A percentile compares a stretch with the other conserved stretches of the same genome.
phyloP scores from a whole-genome alignment of 495 filamentous ascomycete species.

The Aspergillus taichungensis region DNA sequence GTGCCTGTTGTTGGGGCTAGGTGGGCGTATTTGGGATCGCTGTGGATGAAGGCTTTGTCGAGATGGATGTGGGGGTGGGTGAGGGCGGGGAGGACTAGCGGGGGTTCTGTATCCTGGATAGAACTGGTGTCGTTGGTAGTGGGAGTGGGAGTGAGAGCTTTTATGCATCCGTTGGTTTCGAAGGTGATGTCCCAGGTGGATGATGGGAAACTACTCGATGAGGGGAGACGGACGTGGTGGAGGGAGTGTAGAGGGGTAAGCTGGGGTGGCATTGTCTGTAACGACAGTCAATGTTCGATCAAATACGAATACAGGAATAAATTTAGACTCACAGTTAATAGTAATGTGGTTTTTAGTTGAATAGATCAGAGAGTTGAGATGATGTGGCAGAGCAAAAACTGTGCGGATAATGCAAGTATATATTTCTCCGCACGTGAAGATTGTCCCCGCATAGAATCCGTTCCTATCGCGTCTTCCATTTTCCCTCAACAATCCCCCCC shows the following conservation, averaged over 20 bases:
- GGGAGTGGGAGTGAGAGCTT: constrained; percentile 21
- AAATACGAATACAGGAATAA: too few species aligned
- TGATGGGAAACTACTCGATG: constrained; percentile 9
- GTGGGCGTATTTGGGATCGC: constrained; percentile 46
- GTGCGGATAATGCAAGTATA: too few species aligned
- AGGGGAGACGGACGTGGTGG: constrained; percentile 29
- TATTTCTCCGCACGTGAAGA: too few species aligned
- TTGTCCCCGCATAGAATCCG: too few species aligned
- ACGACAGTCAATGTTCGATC: not conserved
- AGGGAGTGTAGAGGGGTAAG: constrained; percentile 21
- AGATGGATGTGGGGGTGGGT: constrained; percentile 73
- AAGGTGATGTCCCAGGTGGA: constrained; percentile 39
- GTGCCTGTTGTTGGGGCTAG: constrained; percentile 50
- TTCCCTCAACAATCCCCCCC: too few species aligned
- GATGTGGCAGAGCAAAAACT: too few species aligned
- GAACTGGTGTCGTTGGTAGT: not conserved
- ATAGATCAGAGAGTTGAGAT: too few species aligned
- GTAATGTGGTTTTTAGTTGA: too few species aligned
- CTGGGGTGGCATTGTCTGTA: constrained; percentile 16
- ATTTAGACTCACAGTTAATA: too few species aligned
- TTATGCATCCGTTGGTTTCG: constrained; percentile 25
- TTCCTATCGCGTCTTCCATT: too few species aligned
- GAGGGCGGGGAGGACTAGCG: constrained; percentile 42
- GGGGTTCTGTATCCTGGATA: constrained; percentile 1
- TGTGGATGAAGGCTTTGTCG: constrained; percentile 65